Percentiles rank a stretch among this genome's conserved stretches.
phyloP scores from a whole-genome alignment of 192 early-diverging fungal species.

The Coemansia sp. region DNA sequence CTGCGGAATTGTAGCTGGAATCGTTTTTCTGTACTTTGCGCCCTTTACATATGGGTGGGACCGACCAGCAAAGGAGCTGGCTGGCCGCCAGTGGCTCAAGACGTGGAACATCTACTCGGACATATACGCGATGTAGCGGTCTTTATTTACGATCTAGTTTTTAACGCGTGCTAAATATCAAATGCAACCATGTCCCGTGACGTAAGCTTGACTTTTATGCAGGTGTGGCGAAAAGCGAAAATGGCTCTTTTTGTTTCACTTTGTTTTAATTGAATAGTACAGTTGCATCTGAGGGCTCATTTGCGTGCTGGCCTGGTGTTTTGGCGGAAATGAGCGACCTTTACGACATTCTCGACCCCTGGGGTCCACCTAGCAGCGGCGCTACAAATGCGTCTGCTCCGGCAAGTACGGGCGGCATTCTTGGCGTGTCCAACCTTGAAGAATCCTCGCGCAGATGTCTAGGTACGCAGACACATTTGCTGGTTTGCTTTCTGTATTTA shows the following conservation, averaged over 20 bases:
- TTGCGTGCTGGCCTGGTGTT: background rate
- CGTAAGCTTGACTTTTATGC: background rate
- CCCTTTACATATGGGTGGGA: constrained; percentile 74
- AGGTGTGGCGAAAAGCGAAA: background rate
- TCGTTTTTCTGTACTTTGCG: constrained; percentile 64
- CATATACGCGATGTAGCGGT: constrained; percentile 14
- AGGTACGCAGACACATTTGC: constrained; percentile 20
- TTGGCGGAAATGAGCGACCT: constrained; percentile 48
- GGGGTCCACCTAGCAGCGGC: constrained; percentile 34
- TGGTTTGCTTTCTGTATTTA: background rate
- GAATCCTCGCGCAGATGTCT: constrained; percentile 32
- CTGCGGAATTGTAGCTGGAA: constrained; percentile 21
- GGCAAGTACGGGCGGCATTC: constrained; percentile 6
- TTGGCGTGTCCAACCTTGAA: constrained; percentile 8
- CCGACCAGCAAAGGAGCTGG: constrained; percentile 33
- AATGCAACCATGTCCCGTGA: background rate
- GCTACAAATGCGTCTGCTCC: background rate
- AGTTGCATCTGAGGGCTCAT: background rate
- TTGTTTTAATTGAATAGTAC: background rate
- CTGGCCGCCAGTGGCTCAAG: constrained; percentile 47
- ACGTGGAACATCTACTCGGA: constrained; percentile 29
- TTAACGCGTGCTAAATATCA: background rate
- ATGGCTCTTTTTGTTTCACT: background rate
- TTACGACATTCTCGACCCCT: constrained; percentile 56
- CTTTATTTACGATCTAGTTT: background rate